phyloP scores from a whole-genome alignment of 345 rosid genomes.

The Populus davidiana region DNA sequence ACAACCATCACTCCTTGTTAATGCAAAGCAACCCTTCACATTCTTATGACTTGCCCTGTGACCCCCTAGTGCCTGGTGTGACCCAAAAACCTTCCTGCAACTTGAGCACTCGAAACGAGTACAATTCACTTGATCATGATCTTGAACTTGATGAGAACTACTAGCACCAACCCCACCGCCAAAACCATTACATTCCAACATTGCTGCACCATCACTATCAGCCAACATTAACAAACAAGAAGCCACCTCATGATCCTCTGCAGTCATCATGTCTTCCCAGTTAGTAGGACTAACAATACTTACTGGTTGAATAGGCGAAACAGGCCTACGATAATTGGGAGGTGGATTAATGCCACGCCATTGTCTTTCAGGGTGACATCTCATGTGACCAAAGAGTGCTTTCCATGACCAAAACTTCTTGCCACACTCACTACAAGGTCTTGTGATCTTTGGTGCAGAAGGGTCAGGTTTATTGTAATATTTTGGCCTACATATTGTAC shows the following conservation, averaged over 20 bases:
- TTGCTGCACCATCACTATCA: slow-evolving; percentile 3
- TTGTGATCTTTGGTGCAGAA: slow-evolving; percentile 62
- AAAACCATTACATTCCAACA: neutral
- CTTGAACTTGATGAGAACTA: slow-evolving; percentile 12
- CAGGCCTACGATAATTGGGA: slow-evolving; percentile 11
- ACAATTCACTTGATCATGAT: slow-evolving; percentile 13
- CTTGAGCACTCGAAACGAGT: slow-evolving; percentile 62
- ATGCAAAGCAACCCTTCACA: slow-evolving; percentile 75
- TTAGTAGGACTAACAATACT: neutral
- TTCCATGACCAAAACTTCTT: slow-evolving; percentile 85
- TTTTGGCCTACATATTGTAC: slow-evolving; percentile 36
- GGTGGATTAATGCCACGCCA: slow-evolving; percentile 66
- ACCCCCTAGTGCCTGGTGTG: slow-evolving; percentile 89
- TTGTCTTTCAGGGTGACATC: slow-evolving; percentile 66
- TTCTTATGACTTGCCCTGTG: slow-evolving; percentile 87
- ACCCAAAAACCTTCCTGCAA: slow-evolving; percentile 79
- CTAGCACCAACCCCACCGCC: neutral
- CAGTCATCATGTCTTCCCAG: slow-evolving; percentile 28
- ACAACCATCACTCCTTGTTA: slow-evolving; percentile 25
- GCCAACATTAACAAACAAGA: slow-evolving; percentile 59
- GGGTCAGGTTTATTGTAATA: slow-evolving; percentile 62
- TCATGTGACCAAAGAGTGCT: slow-evolving; percentile 72
- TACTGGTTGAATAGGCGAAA: slow-evolving; percentile 5
- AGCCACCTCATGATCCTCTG: slow-evolving; percentile 72
- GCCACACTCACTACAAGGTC: slow-evolving; percentile 90